Conservation (phyloP, 257 asterid species). For the Gentiana dahurica region DNA sequence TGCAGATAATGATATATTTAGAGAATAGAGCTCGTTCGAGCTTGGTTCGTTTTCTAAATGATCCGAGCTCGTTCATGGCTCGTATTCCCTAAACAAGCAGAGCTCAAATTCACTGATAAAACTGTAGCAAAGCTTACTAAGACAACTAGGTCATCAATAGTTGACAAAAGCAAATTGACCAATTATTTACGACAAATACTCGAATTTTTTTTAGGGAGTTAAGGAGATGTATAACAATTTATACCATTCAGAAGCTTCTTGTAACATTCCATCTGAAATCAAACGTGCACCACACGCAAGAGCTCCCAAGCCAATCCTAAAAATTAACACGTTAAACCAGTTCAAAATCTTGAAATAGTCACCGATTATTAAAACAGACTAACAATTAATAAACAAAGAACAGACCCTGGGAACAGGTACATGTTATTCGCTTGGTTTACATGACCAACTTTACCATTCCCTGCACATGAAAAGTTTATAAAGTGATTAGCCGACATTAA, state of each 20-base stretch:
- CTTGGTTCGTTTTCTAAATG: neutral
- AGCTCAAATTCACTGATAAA: too few relatives aligned
- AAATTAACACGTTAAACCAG: too few relatives aligned
- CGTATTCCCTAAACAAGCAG: too few relatives aligned
- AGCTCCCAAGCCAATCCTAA: constrained; percentile 96
- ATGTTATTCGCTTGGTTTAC: constrained; percentile 99
- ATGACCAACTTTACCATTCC: constrained; percentile 69
- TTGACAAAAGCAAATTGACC: too few relatives aligned
- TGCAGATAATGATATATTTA: neutral
- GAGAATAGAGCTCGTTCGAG: too few relatives aligned
- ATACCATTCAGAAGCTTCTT: constrained; percentile 93
- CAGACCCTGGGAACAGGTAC: constrained; percentile 98
- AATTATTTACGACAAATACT: too few relatives aligned
- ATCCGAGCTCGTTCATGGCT: too few relatives aligned
- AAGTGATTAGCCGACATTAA: too few relatives aligned
- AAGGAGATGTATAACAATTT: constrained; percentile 8
- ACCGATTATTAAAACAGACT: constrained; percentile 3
- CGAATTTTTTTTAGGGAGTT: neutral
- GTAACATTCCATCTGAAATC: constrained; percentile 88
- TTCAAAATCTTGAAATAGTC: too few relatives aligned
- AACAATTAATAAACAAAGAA: constrained; percentile 11
- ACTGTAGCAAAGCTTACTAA: too few relatives aligned
- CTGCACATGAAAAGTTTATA: constrained; percentile 31
- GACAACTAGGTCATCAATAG: too few relatives aligned
- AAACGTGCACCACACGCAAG: constrained; percentile 83